Evolutionary conservation across 1,139 yeast species (phyloP).

Genomic region (Taiozyma sp.): DNA sequence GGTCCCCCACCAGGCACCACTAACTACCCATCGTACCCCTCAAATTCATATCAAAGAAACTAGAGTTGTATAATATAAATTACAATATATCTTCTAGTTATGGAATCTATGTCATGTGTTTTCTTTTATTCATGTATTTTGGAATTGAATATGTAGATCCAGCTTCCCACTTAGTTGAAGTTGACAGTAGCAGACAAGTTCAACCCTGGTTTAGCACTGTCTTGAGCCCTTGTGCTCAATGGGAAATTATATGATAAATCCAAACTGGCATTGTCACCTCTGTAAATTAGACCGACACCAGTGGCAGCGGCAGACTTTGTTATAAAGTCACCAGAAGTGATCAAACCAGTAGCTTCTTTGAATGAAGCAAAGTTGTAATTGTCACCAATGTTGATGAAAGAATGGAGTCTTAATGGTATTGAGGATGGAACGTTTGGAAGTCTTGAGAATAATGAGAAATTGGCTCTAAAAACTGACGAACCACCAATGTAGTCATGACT

Average conservation of each 20-base stretch:
- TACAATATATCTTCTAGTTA: background rate
- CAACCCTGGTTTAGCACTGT: constrained; percentile 27
- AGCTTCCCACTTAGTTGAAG: constrained; percentile 15
- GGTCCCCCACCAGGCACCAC: constrained; percentile 2
- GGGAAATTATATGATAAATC: constrained; percentile 30
- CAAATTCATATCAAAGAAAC: constrained; percentile 8
- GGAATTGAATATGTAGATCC: background rate
- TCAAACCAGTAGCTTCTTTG: constrained; percentile 2
- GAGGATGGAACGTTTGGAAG: constrained; percentile 22
- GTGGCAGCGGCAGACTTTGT: constrained; percentile 25
- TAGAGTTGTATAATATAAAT: background rate
- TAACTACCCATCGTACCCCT: constrained; percentile 5
- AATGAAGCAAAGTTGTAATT: constrained; percentile 9
- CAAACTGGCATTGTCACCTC: constrained; percentile 24
- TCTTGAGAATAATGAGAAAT: constrained; percentile 25
- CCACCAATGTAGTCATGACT: constrained; percentile 26
- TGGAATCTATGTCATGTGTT: background rate
- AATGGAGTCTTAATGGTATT: constrained; percentile 27
- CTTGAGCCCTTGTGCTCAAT: constrained; percentile 24
- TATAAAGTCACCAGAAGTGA: constrained; percentile 13
- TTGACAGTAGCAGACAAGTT: constrained; percentile 27
- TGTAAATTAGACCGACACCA: constrained; percentile 28
- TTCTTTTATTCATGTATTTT: background rate
- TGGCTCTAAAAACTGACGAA: constrained; percentile 24
- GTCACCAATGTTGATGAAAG: constrained; percentile 22